Base-by-base conservation (phyloP, 2,329 filamentous ascomycete genomes). In the Colletotrichum sp. region DNA sequence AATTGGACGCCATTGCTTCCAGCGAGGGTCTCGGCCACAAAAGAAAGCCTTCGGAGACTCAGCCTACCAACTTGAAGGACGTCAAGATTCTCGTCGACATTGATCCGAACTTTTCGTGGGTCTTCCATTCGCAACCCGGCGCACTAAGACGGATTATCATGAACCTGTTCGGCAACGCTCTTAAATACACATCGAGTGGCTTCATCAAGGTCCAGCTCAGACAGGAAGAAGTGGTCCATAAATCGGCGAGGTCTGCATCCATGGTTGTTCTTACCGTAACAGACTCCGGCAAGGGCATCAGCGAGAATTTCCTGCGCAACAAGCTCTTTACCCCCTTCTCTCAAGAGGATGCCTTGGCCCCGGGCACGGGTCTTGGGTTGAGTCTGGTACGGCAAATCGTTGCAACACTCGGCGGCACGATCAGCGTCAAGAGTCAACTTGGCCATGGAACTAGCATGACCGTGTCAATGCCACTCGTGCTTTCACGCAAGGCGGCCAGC, bases 271-370 rank as follows among this genome's bases (percentile, higher is more conserved):
- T 91, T 32, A 89, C 86, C 0, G 88, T 94, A 15, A 86, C 87
- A 0, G 92, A 94, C 79, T 91, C 91, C 3, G 92, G 92, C 3
- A 88, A 88, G 71, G 92, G 92, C 8, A 94, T 94, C 71, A 89
- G 87, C 0, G 85, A 89, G 27, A 89, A 92, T 13, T 94, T 91
- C 77, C 82, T 93, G 34, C 86, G 88, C 55, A 88, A 89, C 13
- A 87, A 88, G 64, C 82, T 93, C 0, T 94, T 92, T 79, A 90
- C 88, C 0, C 90, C 91, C 0, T 93, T 93, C 74, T 83, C 87
- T 0, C 92, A 94, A 78, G 92, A 94, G 78, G 88, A 93, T 65
- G 83, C 85, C 0, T 82, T 93, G 15, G 86, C 88, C 0, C 87
- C 88, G 1, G 92, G 92, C 1, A 90, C 90, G 5, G 92, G 92